Base-by-base conservation (phyloP, 1,139 yeast species). In the Geotrichum restrictum region DNA sequence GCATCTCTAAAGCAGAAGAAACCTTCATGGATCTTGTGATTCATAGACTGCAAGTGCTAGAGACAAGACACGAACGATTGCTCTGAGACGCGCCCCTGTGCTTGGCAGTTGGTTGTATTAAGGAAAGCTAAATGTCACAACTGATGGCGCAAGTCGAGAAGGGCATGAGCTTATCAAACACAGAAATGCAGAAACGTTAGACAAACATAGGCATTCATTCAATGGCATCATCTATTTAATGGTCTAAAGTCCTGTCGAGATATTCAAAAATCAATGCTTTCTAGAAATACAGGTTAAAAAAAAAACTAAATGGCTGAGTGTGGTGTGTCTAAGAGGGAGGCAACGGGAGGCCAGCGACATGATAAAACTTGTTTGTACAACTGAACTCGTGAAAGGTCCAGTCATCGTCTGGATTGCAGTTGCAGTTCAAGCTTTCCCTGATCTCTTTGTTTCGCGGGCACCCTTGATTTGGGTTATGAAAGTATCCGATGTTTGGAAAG, bases 401-500 rank as follows among this genome's bases (percentile, higher is more conserved):
- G 36, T 50, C 47, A 3, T 45, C 33, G 7, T 27, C 29, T 5
- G 48, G 49, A 31, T 33, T 11, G 36, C 56, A 54, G 7, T 56
- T 49, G 53, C 68, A 64, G 31, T 50, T 39, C 36, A 48, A 37
- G 6, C 41, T 19, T 14, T 44, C 44, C 5, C 60, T 55, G 22
- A 56, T 58, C 33, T 53, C 57, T 27, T 24, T 14, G 8, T 29
- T 21, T 53, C 54, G 60, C 83, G 84, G 56, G 82, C 76, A 1
- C 94, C 95, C 73, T 95, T 87, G 67, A 75, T 85, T 83, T 16
- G 88, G 88, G 57, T 80, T 83, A 65, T 86, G 94, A 69, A 72
- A 81, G 69, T 85, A 87, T 55, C 95, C 95, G 51, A 87, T 77
- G 64, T 88, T 93, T 53, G 82, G 88, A 65, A 87, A 87, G 74